Evolutionary conservation across 306 rosid species (phyloP), one percentile per base, ranked within the genome.

Genomic region (Trifolium repens): DNA sequence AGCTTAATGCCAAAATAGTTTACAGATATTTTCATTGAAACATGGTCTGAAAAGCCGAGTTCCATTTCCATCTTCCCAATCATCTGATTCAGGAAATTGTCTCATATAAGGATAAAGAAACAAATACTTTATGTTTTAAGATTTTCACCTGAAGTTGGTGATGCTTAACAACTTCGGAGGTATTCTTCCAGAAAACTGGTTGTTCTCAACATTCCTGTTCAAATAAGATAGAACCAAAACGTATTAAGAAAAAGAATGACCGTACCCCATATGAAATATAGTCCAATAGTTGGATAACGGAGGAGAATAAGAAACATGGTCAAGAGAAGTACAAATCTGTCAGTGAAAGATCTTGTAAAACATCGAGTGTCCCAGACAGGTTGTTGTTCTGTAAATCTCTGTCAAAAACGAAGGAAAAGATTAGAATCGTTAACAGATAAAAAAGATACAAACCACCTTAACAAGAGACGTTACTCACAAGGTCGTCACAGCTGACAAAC

Each of bases 171-270:
- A 57, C 85, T 93, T 93, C 39, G 64, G 89, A 62, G 98, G 98
- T 84, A 93, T 87, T 69, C 91, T 87, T 82, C 98, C 98, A 69
- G 82, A 16, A 62, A 93, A 91, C 69, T 80, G 89, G 70, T 93
- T 93, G 82, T 89, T 79, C 86, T 93, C 98, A 17, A 93, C 66
- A 81, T 93, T 89, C 94, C 98, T 93, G 96, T 59, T 69, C 83
- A 84, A 78, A 73, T 44, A 79, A 54, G 73, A 77, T 24, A 84
- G 67, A 44, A 73, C 53, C 46, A 52, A 60, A 30, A 59, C 1
- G 4, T 46, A 39, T 19, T 64, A 19, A 40, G 59, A 12, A 39
- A 76, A 69, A 72, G 39, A 60, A 69, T 67, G 42, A 35, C 46
- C 49, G 53, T 47, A 47, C 0, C 0, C 19, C 19, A 17, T 16